Evolutionary conservation across 805 yeast species (phyloP).

Genomic region (Sungouiella thailandica): DNA sequence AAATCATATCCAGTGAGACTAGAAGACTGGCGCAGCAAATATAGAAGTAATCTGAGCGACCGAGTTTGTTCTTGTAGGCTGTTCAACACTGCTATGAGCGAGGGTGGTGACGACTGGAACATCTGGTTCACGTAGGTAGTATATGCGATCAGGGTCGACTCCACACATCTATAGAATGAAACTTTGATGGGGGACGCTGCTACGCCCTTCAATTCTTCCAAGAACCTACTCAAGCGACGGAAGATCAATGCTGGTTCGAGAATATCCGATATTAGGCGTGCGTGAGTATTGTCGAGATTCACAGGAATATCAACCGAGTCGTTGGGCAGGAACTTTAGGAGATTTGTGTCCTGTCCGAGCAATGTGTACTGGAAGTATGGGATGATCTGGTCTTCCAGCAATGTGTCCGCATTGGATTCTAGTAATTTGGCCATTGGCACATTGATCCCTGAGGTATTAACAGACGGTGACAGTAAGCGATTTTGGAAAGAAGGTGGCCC

Average conservation of each 20-base stretch:
- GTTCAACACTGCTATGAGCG: slow-evolving; percentile 33
- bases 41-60: slow-evolving; percentile 54
- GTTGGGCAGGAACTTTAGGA: slow-evolving; percentile 44
- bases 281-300: slow-evolving; percentile 49
- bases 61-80: slow-evolving; percentile 46
- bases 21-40: slow-evolving; percentile 33
- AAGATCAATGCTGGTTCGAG: slow-evolving; percentile 73
- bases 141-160: slow-evolving; percentile 32
- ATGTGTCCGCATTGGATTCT: slow-evolving; percentile 3
- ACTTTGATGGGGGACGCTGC: slow-evolving; percentile 51
- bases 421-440: slow-evolving; percentile 4
- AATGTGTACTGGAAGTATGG: slow-evolving; percentile 49
- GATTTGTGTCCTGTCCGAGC: slow-evolving; percentile 57
- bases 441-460: no score
- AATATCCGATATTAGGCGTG: slow-evolving; percentile 50
- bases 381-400: slow-evolving; percentile 31
- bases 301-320: slow-evolving; percentile 43
- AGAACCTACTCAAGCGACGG: slow-evolving; percentile 34
- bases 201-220: slow-evolving; percentile 23
- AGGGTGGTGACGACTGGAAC: slow-evolving; percentile 23
- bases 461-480: neutral
- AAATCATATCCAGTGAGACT: slow-evolving; percentile 44
- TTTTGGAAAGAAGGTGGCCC: neutral
- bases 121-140: slow-evolving; percentile 30
- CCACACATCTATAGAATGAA: slow-evolving; percentile 52